Base-by-base conservation (phyloP, 306 rosid species). In the Begonia loranthoides region DNA sequence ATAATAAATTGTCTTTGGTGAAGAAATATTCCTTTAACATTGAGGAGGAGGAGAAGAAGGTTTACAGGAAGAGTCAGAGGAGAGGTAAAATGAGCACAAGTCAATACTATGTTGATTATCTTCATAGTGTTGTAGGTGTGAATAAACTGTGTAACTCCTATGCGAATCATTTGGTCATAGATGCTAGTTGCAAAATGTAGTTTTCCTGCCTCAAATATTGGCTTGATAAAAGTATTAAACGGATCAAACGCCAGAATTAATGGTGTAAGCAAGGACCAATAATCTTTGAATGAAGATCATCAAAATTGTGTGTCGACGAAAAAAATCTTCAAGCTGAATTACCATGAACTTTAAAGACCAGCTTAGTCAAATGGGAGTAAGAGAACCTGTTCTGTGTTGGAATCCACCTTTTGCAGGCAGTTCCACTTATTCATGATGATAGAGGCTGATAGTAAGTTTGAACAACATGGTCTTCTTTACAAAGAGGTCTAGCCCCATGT, bases 251-350 rank as follows among this genome's bases (percentile, higher is more conserved):
- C 86, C 78, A 92, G 86, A 69, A 92, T 92, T 65, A 92, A 71
- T 4, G 99, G 99, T 15, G 96, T 83, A 56, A 92, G 96, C 60
- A 92, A 70, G 43, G 99, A 83, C 96, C 99, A 92, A 66, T 83
- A 92, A 56, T 86, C 80, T 38, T 65, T 75, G 12, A 86, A 68
- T 70, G 93, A 79, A 10, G 82, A 65, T 69, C 82, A 76, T 86
- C 86, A 86, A 56, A 76, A 54, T 56, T 80, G 93, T 17, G 73
- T 44, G 60, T 86, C 94, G 62, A 86, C 99, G n/a, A 55, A 63
- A 78, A 62, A 78, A 86, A 58, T 86, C 93, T 55, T 86, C 96
- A 12, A 88, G 82, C 59, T 62, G 76, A 66, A n/a, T n/a, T 80
- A 56, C 99, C 99, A 80, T 92, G 88, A 78, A 92, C 61, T 76